Evolutionary conservation across 768 basidiomycete genomes (phyloP), one percentile per base, ranked within the genome.

Genomic region (Termitomyces heimii): DNA sequence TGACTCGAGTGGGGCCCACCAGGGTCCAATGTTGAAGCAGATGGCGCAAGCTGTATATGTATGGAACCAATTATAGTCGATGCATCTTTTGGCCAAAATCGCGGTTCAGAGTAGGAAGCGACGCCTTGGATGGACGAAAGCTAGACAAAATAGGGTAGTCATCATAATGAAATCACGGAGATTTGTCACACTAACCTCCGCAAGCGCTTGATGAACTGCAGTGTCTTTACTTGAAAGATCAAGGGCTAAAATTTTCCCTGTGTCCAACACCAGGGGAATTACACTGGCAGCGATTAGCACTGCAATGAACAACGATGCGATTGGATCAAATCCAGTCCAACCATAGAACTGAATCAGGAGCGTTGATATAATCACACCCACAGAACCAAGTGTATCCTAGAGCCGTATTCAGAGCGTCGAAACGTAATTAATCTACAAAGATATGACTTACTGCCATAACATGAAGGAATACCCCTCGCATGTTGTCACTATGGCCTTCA

Each of bases 311-410:
- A 99, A 75, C 9, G 93, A 95, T 0, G 97, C 97, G 58, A 99
- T 94, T 1, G 97, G 97, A 71, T 99, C 97, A 68, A 98, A 99
- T 20, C 94, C 94, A 13, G 96, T 98, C 94, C 95, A 98, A 24
- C 97, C 96, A 64, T 97, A 98, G 60, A 86, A 86, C 68, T 95
- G 88, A 60, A 99, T 98, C 54, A 98, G 81, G 18, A 98, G 75
- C 2, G 97, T 99, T 26, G 97, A 98, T 53, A 98, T 82, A 67
- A 99, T 99, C 18, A 99, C 97, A 18, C 97, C 97, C 22, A 98
- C 94, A 18, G 94, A 97, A 46, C 97, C 97, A 9, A 98, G 80
- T 12, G 96, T 97, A 65, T 98, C 95, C 89, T 92, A n/a, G 59
- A 51, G 26, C 14, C 40, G 22, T 59, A 34, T 60, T 60, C 51